phyloP scores from a whole-genome alignment of 345 rosid genomes.

The Excoecaria cochinchinensis region DNA sequence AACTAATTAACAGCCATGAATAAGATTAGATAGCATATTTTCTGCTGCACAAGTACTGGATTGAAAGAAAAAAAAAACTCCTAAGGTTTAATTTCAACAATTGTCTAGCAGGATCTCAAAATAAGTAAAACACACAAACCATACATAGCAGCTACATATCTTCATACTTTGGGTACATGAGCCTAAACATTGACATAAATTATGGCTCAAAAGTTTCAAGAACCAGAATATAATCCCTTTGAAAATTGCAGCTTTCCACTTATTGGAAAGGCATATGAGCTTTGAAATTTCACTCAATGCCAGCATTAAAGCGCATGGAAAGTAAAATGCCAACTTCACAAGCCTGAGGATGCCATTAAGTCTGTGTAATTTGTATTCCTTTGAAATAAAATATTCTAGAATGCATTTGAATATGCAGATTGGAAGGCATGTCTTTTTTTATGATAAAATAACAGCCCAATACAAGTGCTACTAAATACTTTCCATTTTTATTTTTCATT shows the following conservation, averaged over 20 bases:
- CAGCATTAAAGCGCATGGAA: not conserved
- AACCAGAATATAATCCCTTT: not conserved
- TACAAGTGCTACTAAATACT: no score
- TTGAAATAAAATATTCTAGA: not conserved
- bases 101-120: not conserved
- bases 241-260: not conserved
- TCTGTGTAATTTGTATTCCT: not conserved
- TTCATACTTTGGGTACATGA: not conserved
- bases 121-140: not conserved
- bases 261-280: not conserved
- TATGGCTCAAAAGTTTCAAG: not conserved
- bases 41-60: not conserved
- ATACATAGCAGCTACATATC: not conserved
- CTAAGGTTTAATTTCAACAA: not conserved
- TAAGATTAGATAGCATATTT: not conserved
- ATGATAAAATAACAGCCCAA: not conserved
- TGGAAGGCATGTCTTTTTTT: not conserved
- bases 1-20: not conserved
- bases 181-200: not conserved
- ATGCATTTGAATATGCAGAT: not conserved
- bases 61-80: not conserved
- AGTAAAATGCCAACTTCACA: not conserved
- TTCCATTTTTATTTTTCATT: no score
- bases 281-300: not conserved
- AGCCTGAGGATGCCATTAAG: not conserved